Conservation (phyloP, 2,329 filamentous ascomycete genomes). For the Fusarium bactridioides region DNA sequence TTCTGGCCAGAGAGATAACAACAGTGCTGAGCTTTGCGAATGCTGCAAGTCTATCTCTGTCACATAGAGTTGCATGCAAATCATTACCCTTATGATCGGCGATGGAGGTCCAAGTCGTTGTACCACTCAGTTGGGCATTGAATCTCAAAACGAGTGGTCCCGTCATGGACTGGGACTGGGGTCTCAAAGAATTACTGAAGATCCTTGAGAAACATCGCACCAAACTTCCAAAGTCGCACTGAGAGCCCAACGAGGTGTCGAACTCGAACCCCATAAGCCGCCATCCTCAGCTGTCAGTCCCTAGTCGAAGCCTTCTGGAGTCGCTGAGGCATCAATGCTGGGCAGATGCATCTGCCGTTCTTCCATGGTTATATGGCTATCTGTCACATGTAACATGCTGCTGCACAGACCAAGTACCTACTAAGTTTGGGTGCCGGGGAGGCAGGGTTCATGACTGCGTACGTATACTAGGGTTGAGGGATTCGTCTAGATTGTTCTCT, state of each 20-base stretch:
- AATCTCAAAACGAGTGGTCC: conserved; percentile 23
- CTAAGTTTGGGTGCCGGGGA: neutral
- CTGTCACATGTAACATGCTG: conserved; percentile 33
- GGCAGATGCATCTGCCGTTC: neutral
- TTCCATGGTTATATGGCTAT: conserved; percentile 22
- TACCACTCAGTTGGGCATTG: conserved; percentile 31
- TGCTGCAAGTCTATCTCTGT: conserved; percentile 15
- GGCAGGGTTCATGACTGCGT: conserved; percentile 13
- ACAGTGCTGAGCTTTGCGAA: conserved; percentile 1
- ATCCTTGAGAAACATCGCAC: conserved; percentile 10
- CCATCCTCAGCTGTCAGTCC: conserved; percentile 17
- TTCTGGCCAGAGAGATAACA: neutral
- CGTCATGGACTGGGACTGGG: conserved; percentile 25
- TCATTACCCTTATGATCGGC: conserved; percentile 24
- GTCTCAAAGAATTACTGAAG: neutral
- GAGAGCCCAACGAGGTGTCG: conserved; percentile 31
- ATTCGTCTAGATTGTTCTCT: conserved; percentile 21
- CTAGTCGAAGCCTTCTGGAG: neutral
- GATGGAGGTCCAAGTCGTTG: conserved; percentile 13
- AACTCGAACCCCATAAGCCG: conserved; percentile 15
- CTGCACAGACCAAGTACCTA: conserved; percentile 17
- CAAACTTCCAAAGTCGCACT: conserved; percentile 12
- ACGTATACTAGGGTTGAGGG: neutral
- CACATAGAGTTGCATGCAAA: conserved; percentile 23
- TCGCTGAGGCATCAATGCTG: conserved; percentile 7